Evolutionary conservation across 345 rosid genomes (phyloP).

Genomic region (Brassica cretica): DNA sequence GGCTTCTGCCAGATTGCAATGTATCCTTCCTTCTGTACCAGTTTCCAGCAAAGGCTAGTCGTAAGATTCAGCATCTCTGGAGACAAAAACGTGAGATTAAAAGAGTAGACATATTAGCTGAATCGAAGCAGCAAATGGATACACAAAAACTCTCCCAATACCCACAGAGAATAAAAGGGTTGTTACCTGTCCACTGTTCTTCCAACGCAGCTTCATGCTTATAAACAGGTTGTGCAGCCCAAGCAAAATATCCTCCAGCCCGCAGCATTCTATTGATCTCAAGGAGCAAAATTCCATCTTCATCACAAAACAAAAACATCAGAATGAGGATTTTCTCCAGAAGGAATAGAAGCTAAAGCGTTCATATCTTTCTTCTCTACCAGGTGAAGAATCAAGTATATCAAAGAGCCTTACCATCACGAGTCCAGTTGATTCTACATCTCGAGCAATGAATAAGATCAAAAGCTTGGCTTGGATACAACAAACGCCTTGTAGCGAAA

Average conservation of each 20-base stretch:
- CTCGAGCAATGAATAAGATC: slow-evolving; percentile 97
- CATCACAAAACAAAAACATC: slow-evolving; percentile 25
- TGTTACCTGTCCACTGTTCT: slow-evolving; percentile 94
- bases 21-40: slow-evolving; percentile 91
- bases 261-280: slow-evolving; percentile 97
- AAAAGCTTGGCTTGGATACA: slow-evolving; percentile 95
- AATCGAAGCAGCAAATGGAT: neutral
- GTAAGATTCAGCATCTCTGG: slow-evolving; percentile 97
- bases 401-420: slow-evolving; percentile 64
- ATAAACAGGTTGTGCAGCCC: slow-evolving; percentile 99
- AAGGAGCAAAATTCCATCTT: slow-evolving; percentile 94
- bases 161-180: slow-evolving; percentile 8
- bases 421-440: slow-evolving; percentile 99
- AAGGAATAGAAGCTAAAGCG: too few relatives aligned
- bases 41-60: slow-evolving; percentile 88
- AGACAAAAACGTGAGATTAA: slow-evolving; percentile 27
- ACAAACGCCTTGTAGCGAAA: slow-evolving; percentile 78
- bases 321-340: slow-evolving; percentile 10
- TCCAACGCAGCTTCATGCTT: slow-evolving; percentile 80
- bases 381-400: slow-evolving; percentile 28
- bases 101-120: slow-evolving; percentile 11
- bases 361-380: neutral
- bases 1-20: slow-evolving; percentile 96
- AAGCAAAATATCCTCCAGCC: slow-evolving; percentile 96
- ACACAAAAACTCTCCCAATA: neutral